These are phyloP conservation scores for Leccinum solheimii DNA, from an alignment of 1,284 basidiomycete genomes.

Conservation along the genomic window DNA sequence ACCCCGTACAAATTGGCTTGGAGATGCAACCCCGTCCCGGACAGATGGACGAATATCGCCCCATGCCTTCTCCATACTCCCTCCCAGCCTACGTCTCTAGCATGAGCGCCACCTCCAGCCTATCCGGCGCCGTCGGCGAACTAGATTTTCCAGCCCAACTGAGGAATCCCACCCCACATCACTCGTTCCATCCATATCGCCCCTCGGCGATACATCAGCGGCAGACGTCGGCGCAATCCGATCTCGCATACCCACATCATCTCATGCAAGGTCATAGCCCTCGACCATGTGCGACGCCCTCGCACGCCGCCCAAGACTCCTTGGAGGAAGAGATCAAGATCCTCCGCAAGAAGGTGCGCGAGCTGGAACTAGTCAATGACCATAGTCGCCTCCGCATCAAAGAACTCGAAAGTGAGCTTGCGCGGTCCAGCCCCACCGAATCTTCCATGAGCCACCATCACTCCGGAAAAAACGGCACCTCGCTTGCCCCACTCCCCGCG, in stretches of 20 bases:
- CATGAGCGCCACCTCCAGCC: conserved; percentile 49
- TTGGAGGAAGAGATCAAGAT: conserved; percentile 42
- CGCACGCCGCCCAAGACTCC: conserved; percentile 10
- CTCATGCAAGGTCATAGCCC: conserved; percentile 26
- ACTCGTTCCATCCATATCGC: conserved; percentile 32
- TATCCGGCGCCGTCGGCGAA: conserved; percentile 64
- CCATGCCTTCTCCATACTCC: conserved; percentile 34
- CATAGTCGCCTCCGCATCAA: conserved; percentile 45
- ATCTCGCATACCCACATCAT: conserved; percentile 25
- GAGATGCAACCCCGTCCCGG: conserved; percentile 23
- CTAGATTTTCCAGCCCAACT: conserved; percentile 43
- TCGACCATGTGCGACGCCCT: conserved; percentile 18
- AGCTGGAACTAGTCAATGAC: conserved; percentile 49
- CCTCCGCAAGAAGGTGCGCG: conserved; percentile 41
- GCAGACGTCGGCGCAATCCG: conserved; percentile 29
- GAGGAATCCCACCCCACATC: conserved; percentile 36
- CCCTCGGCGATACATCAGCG: conserved; percentile 28
- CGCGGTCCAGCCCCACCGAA: conserved; percentile 32
- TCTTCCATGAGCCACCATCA: conserved; percentile 24
- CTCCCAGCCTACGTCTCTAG: conserved; percentile 35
- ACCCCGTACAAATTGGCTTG: conserved; percentile 32
- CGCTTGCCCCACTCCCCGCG: conserved; percentile 10
- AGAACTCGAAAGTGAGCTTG: conserved; percentile 48
- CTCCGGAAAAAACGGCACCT: conserved; percentile 12
- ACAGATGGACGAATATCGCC: conserved; percentile 26